phyloP scores from a whole-genome alignment of 2,329 filamentous ascomycete genomes.

The Fusarium cicatricum region DNA sequence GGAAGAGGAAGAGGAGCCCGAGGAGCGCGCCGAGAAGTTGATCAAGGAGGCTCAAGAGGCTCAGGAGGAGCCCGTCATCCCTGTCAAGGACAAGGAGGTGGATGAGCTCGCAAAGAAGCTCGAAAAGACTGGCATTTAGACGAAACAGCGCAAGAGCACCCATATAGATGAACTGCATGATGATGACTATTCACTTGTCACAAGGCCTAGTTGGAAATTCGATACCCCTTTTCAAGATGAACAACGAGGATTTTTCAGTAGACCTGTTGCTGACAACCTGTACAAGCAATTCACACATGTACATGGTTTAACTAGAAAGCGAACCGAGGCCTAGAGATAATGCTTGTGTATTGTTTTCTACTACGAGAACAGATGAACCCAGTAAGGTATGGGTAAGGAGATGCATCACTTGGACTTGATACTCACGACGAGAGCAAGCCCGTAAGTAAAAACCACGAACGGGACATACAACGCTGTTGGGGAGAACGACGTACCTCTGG shows the following conservation, averaged over 20 bases:
- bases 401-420: background rate
- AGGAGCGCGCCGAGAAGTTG: constrained; percentile 74
- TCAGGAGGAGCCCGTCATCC: constrained; percentile 76
- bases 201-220: constrained; percentile 40
- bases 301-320: background rate
- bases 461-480: background rate
- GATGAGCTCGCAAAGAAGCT: constrained; percentile 81
- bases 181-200: constrained; percentile 34
- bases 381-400: background rate
- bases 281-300: background rate
- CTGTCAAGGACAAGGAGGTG: constrained; percentile 78
- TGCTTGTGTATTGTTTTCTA: background rate
- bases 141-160: constrained; percentile 8
- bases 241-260: constrained; percentile 3
- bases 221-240: constrained; percentile 42
- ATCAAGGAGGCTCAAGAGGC: constrained; percentile 75
- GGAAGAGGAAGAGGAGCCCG: constrained; percentile 67
- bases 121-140: constrained; percentile 71
- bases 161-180: constrained; percentile 42
- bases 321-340: background rate
- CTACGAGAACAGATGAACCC: background rate
- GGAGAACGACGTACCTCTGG: constrained; percentile 39
- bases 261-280: background rate
- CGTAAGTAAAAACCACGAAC: background rate
- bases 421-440: background rate